phyloP scores from a whole-genome alignment of 2,329 filamentous ascomycete genomes.

The Didymella arachidicola region DNA sequence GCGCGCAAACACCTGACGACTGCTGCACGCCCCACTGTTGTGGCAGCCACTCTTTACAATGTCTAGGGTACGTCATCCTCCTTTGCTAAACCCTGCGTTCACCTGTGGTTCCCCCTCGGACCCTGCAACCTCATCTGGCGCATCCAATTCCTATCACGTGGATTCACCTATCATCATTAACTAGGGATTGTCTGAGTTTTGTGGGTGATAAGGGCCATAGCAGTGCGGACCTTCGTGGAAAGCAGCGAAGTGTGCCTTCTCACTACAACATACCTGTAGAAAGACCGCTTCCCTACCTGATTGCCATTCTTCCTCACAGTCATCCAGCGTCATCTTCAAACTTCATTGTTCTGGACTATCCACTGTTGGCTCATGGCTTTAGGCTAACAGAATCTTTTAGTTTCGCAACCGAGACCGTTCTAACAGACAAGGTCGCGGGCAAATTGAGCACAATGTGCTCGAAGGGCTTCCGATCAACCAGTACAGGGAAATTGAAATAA shows the following conservation, averaged over 20 bases:
- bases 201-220: not conserved
- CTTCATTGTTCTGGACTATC: not conserved
- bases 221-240: not conserved
- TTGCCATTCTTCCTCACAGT: not conserved
- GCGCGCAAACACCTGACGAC: constrained; percentile 26
- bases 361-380: not conserved
- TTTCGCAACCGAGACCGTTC: constrained; percentile 65
- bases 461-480: constrained; percentile 86
- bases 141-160: constrained; percentile 3
- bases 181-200: not conserved
- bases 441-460: constrained; percentile 71
- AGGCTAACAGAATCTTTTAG: constrained; percentile 49
- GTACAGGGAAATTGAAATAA: constrained; percentile 77
- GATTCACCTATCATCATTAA: constrained; percentile 3
- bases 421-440: constrained; percentile 64
- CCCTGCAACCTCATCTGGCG: not conserved
- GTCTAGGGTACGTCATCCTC: constrained; percentile 46
- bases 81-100: not conserved
- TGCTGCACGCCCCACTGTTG: constrained; percentile 24
- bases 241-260: not conserved
- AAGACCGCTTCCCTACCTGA: not conserved
- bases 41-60: constrained; percentile 32
- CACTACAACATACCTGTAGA: not conserved
- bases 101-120: not conserved
- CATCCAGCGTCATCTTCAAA: not conserved